Evolutionary conservation across 768 basidiomycete genomes (phyloP).

Genomic region (Peribolospora kevripleyi): DNA sequence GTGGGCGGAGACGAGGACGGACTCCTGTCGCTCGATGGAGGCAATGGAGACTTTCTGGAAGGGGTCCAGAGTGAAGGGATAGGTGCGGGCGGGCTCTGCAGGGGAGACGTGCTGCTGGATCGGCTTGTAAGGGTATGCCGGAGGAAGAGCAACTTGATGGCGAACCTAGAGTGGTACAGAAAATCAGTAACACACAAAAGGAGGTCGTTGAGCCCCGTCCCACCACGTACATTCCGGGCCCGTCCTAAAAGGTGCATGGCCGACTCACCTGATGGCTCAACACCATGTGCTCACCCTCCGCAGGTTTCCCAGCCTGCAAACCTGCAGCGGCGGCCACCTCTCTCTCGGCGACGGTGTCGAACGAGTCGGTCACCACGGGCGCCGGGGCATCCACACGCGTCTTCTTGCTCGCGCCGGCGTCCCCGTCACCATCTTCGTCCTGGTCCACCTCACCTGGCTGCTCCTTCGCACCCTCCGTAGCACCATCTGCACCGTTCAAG

Average conservation of each 20-base stretch:
- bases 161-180: slow-evolving; percentile 34
- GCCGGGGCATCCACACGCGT: slow-evolving; percentile 36
- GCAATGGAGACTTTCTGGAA: slow-evolving; percentile 87
- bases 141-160: slow-evolving; percentile 88
- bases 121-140: slow-evolving; percentile 68
- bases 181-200: neutral
- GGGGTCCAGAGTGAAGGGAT: slow-evolving; percentile 90
- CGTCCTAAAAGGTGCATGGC: neutral
- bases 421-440: no score
- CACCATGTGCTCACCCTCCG: slow-evolving; percentile 19
- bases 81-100: slow-evolving; percentile 67
- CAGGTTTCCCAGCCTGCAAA: slow-evolving; percentile 19
- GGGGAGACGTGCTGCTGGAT: slow-evolving; percentile 80
- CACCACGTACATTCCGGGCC: neutral
- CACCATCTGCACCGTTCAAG: no score
- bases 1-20: slow-evolving; percentile 90
- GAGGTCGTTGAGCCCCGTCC: neutral
- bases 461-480: no score
- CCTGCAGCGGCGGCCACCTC: slow-evolving; percentile 77
- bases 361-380: slow-evolving; percentile 71
- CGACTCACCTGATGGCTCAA: slow-evolving; percentile 19
- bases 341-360: slow-evolving; percentile 77
- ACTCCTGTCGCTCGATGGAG: slow-evolving; percentile 91
- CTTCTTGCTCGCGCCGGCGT: slow-evolving; percentile 25
- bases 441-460: no score